Evolutionary conservation across 306 rosid species (phyloP), one percentile per base, ranked within the genome.

Genomic region (Casuarina glauca): DNA sequence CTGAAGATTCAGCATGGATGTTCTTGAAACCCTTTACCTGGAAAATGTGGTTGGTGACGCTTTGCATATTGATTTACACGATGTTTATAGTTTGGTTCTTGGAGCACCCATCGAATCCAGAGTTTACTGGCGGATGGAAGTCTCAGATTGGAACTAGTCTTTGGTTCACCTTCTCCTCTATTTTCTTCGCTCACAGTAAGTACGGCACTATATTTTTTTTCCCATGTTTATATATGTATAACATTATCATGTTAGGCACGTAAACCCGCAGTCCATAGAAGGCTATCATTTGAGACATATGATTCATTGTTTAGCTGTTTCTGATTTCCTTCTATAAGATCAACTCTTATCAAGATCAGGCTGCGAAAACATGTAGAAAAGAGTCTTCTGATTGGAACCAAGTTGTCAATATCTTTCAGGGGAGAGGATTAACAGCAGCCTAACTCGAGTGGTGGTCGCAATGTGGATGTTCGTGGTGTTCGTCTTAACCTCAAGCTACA

Each of bases 151-250:
- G 88, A 85, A 89, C 85, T 38, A 71, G 92, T 19, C 46, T 84
- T 78, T 89, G 83, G 90, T 93, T 93, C 74, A 85, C 89, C 63
- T 86, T 89, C 88, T 89, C 91, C 57, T 83, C 93, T 46, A 80
- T 93, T 49, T 93, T 90, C 91, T 90, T 86, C 81, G 88, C 92
- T 63, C 92, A 90, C 1, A 86, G 97, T 93, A 76, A 63, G 69
- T 15, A 38, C 15, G 32, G 32, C 32, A 26, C 32, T 26, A 26
- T 26, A 26, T 26, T 26, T 26, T 26, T 26, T 26, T 26, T 26
- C 1, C 32, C 32, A 26, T 26, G 32, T 26, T 26, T 26, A 26
- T 26, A 26, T 26, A 26, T 26, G 32, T 26, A 26, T 26, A 0
- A 26, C 32, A 26, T 26, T 1, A 26, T 26, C 32, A 26, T 26